phyloP scores from a whole-genome alignment of 2,329 filamentous ascomycete genomes.

The Albifimbria verrucaria region DNA sequence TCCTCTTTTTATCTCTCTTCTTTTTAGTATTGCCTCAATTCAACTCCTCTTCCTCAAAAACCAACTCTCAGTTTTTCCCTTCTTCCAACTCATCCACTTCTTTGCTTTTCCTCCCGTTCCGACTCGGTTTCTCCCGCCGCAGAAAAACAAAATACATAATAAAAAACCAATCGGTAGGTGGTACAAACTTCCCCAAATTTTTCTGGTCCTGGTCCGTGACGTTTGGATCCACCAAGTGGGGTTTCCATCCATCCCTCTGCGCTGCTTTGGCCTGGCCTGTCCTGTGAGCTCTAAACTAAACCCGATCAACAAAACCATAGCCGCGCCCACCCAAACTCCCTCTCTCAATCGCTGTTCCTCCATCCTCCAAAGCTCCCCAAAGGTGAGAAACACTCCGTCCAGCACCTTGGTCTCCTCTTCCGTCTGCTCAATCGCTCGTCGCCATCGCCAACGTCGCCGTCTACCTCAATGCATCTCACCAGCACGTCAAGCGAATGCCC shows the following conservation, averaged over 20 bases:
- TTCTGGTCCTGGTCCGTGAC: background rate
- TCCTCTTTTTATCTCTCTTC: background rate
- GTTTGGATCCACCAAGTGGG: constrained; percentile 20
- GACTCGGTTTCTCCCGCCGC: background rate
- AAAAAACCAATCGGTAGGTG: too few relatives aligned
- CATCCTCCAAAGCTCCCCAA: constrained; percentile 24
- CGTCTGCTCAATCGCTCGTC: background rate
- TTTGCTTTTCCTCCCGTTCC: too few relatives aligned
- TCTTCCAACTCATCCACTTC: background rate
- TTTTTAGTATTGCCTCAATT: too few relatives aligned
- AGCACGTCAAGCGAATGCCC: too few relatives aligned
- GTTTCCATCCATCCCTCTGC: constrained; percentile 17
- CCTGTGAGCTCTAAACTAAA: constrained; percentile 2
- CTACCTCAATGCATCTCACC: too few relatives aligned
- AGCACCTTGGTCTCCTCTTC: constrained; percentile 4
- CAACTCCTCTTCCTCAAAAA: background rate
- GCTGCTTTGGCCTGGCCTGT: constrained; percentile 9
- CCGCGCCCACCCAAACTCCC: constrained; percentile 23
- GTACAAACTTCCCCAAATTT: background rate
- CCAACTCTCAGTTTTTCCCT: background rate
- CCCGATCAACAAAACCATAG: constrained; percentile 27
- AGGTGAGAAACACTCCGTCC: constrained; percentile 14
- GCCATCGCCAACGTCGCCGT: background rate
- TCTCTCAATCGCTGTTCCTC: constrained; percentile 21
- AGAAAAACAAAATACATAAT: too few relatives aligned